Evolutionary conservation across 768 basidiomycete genomes (phyloP).

Genomic region (Termitomyces sp.): DNA sequence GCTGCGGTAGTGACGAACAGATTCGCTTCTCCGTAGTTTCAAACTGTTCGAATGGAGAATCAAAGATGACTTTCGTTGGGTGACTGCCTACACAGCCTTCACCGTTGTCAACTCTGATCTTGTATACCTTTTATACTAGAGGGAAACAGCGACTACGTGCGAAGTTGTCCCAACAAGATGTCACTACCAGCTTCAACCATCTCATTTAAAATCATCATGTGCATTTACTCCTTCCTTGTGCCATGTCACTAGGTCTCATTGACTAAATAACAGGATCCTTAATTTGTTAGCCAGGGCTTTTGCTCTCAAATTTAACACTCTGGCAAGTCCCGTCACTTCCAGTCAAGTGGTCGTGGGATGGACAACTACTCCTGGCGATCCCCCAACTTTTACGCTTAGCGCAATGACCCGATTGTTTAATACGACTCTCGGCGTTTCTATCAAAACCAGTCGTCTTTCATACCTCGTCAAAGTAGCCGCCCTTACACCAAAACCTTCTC

Average conservation of each 20-base stretch:
- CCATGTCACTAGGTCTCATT: not conserved
- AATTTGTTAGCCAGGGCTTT: not conserved
- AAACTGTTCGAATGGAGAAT: not conserved
- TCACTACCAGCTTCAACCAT: not conserved
- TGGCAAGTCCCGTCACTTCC: not conserved
- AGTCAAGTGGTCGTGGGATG: not conserved
- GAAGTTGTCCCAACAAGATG: not conserved
- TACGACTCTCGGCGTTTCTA: not conserved
- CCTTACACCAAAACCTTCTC: too few relatives aligned
- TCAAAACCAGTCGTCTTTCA: not conserved
- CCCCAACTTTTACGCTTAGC: not conserved
- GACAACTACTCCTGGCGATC: not conserved
- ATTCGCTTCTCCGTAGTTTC: not conserved
- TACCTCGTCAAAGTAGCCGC: not conserved
- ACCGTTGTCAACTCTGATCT: not conserved
- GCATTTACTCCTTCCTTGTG: not conserved
- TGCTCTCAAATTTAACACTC: not conserved
- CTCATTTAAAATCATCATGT: not conserved
- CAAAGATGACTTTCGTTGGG: not conserved
- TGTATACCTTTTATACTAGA: not conserved
- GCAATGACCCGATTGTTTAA: accelerated
- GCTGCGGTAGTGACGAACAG: not conserved
- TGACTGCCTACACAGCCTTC: not conserved
- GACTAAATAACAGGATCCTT: not conserved
- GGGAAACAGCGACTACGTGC: not conserved